These are phyloP conservation scores for Microdochium trichocladiopsis DNA, from an alignment of 2,329 filamentous ascomycete genomes.

Conservation along the genomic window DNA sequence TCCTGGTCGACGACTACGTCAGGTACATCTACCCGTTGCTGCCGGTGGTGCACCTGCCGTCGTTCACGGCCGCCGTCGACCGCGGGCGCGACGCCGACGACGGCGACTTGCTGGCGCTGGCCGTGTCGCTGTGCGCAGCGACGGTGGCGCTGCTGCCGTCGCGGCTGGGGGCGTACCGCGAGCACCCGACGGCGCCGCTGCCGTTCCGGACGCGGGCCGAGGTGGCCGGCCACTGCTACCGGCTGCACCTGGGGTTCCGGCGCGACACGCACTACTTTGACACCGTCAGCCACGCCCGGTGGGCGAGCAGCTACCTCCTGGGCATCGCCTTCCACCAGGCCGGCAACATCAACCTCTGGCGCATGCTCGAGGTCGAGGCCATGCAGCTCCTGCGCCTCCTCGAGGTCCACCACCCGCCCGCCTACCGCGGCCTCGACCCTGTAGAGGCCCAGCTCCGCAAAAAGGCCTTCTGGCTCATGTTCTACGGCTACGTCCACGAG, in stretches of 20 bases:
- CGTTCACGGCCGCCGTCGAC: neutral
- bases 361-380: conserved; percentile 27
- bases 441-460: conserved; percentile 26
- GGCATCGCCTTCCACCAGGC: conserved; percentile 24
- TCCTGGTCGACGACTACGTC: neutral
- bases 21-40: neutral
- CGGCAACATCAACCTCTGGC: conserved; percentile 23
- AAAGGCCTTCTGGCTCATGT: conserved; percentile 27
- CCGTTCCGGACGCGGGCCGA: conserved; percentile 15
- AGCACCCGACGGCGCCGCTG: conserved; percentile 3
- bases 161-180: conserved; percentile 13
- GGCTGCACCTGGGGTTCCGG: conserved; percentile 1
- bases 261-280: conserved; percentile 14
- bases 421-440: conserved; percentile 20
- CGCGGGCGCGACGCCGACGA: conserved; percentile 11
- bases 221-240: conserved; percentile 14
- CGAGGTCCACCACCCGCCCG: conserved; percentile 20
- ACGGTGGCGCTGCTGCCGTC: conserved; percentile 17
- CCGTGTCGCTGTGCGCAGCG: conserved; percentile 14
- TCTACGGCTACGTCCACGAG: conserved; percentile 17
- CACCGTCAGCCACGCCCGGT: conserved; percentile 23
- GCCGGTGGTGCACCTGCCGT: neutral
- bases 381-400: conserved; percentile 24
- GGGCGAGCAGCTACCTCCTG: conserved; percentile 23
- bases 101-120: conserved; percentile 14